phyloP scores from a whole-genome alignment of 2,329 filamentous ascomycete genomes.

The Cyclaneusma minus region DNA sequence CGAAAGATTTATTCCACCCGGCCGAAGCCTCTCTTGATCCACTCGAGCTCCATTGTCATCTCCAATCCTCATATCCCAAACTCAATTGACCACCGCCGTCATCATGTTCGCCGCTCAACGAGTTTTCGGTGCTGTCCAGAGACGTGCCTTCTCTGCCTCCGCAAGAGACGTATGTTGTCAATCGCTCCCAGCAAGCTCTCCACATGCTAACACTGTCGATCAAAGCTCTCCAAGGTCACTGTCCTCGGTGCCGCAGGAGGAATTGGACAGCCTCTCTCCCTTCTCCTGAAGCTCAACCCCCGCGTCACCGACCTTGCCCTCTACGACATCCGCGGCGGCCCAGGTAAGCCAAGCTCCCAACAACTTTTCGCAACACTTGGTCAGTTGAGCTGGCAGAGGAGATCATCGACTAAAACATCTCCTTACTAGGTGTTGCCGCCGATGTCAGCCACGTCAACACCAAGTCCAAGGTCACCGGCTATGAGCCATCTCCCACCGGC shows the following conservation, averaged over 20 bases:
- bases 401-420: slow-evolving; percentile 9
- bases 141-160: slow-evolving; percentile 68
- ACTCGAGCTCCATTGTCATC: too few species aligned
- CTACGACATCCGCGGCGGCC: slow-evolving; percentile 91
- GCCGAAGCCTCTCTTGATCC: too few species aligned
- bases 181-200: slow-evolving; percentile 5
- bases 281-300: slow-evolving; percentile 97
- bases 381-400: slow-evolving; percentile 7
- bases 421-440: slow-evolving; percentile 70
- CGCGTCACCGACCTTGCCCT: slow-evolving; percentile 85
- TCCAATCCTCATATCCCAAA: too few species aligned
- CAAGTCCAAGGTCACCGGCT: slow-evolving; percentile 86
- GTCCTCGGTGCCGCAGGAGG: slow-evolving; percentile 94
- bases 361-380: slow-evolving; percentile 1
- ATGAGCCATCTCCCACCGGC: slow-evolving; percentile 61
- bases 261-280: slow-evolving; percentile 95
- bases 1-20: too few species aligned
- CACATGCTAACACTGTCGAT: slow-evolving; percentile 6
- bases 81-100: slow-evolving; percentile 13
- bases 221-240: slow-evolving; percentile 86
- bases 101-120: slow-evolving; percentile 62
- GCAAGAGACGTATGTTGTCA: slow-evolving; percentile 50
- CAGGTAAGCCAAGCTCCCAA: slow-evolving; percentile 46
- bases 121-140: slow-evolving; percentile 42
- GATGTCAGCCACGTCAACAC: slow-evolving; percentile 99